Conservation (phyloP, 345 rosid genomes). For the Lepidium aucheri region DNA sequence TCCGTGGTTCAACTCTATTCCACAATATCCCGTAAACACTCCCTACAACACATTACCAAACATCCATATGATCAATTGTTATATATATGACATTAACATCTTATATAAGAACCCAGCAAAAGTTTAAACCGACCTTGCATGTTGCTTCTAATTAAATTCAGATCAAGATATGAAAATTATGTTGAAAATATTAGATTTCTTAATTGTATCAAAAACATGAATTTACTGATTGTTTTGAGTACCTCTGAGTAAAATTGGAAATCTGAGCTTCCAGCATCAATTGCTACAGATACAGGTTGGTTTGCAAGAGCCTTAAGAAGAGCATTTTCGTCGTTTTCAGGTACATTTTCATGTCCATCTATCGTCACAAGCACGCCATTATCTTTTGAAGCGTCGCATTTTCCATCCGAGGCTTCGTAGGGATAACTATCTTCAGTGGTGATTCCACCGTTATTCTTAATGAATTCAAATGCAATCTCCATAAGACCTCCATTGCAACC, state of each 20-base stretch:
- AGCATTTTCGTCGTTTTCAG: conserved; percentile 40
- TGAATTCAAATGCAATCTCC: conserved; percentile 49
- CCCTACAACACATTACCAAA: conserved; percentile 34
- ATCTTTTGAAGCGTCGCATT: conserved; percentile 35
- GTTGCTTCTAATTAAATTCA: too few relatives aligned
- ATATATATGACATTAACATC: too few relatives aligned
- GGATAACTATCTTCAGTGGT: conserved; percentile 44
- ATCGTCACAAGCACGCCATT: conserved; percentile 34
- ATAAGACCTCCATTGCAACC: conserved; percentile 68
- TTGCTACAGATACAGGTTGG: conserved; percentile 48
- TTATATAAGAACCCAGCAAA: too few relatives aligned
- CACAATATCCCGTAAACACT: conserved; percentile 40
- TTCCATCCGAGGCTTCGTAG: conserved; percentile 32
- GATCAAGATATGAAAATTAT: too few relatives aligned
- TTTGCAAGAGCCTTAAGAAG: conserved; percentile 48
- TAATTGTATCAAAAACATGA: background rate
- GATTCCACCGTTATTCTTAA: conserved; percentile 35
- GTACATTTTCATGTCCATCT: conserved; percentile 48
- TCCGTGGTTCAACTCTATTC: conserved; percentile 49
- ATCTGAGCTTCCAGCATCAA: conserved; percentile 25
- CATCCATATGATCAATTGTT: too few relatives aligned
- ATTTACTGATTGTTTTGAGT: background rate
- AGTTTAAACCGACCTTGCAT: too few relatives aligned
- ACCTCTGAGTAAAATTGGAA: conserved; percentile 26
- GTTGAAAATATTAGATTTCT: too few relatives aligned